Base-by-base conservation (phyloP, 495 filamentous ascomycete genomes). In the Halenospora varia region DNA sequence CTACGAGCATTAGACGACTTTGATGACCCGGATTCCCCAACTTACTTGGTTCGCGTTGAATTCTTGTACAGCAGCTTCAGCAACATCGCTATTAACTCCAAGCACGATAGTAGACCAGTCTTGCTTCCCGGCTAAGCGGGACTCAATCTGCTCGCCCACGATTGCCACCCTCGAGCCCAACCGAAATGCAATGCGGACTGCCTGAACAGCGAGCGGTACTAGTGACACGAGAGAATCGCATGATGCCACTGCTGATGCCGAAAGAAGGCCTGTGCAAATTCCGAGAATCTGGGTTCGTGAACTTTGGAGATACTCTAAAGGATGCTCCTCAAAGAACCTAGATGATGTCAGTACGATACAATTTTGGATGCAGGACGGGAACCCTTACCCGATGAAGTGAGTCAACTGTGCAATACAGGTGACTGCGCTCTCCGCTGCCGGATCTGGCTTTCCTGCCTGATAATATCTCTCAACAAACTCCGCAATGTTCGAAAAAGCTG, bases 341-440 rank as follows among this genome's bases (percentile, higher is more conserved):
- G 51, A 78, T 76, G 26, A 68, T 67, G 25, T 73, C 71, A 55
- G 77, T 79, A 58, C 35, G 19, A 22, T 39, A 8, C 6, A 4
- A 59, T 52, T 4, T 35, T 4, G 6, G 4, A 13, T 35, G 29
- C 29, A 35, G 13, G 6, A 35, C 20, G 25, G 24, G 11, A 18
- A 10, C 39, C 71, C 84, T 78, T 77, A 91, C 86, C 87, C 82
- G 58, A 92, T 88, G 61, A 88, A 92, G 60, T 88, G 84, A 48
- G 79, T 85, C 26, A 93, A 65, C 66, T 94, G 88, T 39, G 86
- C 79, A 45, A 88, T 82, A 49, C 83, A 86, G 39, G 88, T 75
- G 56, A 92, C 71, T 10, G 83, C 83, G 59, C 83, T 88, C 65
- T 91, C 77, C 70, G 82, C 62, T 64, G 85, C 81, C 13, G 80